phyloP scores from a whole-genome alignment of 305 asterid genomes.

The Plantago coronopus region DNA sequence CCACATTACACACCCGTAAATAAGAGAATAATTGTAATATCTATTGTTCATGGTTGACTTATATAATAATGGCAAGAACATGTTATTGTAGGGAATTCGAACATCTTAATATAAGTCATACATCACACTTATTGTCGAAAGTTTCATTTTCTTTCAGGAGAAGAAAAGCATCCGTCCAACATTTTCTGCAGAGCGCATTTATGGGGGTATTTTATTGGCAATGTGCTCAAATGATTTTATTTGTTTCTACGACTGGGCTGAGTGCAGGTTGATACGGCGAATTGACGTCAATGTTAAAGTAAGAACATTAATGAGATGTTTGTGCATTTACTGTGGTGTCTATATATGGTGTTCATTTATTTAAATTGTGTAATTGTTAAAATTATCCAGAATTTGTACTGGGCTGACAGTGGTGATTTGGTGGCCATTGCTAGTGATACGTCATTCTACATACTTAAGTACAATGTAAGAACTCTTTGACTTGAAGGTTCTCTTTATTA shows the following conservation, averaged over 20 bases:
- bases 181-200: conserved; percentile 91
- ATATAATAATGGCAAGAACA: too few relatives aligned
- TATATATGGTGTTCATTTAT: conserved; percentile 12
- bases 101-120: too few relatives aligned
- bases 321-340: conserved; percentile 21
- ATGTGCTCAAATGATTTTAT: conserved; percentile 95
- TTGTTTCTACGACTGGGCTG: conserved; percentile 94
- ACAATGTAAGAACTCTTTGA: conserved; percentile 47
- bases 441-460: conserved; percentile 68
- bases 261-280: conserved; percentile 86
- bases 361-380: conserved; percentile 22
- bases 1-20: background rate
- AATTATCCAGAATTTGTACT: conserved; percentile 80
- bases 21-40: too few relatives aligned
- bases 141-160: conserved; percentile 59
- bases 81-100: too few relatives aligned
- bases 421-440: conserved; percentile 75
- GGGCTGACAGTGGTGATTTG: conserved; percentile 99
- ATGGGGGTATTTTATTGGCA: conserved; percentile 84
- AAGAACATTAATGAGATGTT: conserved; percentile 27
- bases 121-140: conserved; percentile 14
- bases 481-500: conserved; percentile 8
- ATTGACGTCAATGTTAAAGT: conserved; percentile 97
- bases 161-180: conserved; percentile 96
- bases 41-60: too few relatives aligned